Evolutionary conservation across 2,329 filamentous ascomycete genomes (phyloP).

Genomic region (Botryotinia convoluta): DNA sequence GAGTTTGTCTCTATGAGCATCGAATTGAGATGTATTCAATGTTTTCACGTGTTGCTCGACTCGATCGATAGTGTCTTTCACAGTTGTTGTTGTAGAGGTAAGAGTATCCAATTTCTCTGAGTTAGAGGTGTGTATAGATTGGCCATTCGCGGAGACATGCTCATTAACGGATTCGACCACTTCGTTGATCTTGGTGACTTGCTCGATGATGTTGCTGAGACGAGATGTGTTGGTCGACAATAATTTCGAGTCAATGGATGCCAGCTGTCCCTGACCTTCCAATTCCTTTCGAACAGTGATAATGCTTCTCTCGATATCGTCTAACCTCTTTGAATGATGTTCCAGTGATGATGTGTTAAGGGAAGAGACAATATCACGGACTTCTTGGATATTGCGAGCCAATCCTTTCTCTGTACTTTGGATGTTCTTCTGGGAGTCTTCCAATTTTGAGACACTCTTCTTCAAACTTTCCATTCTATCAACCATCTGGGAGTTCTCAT

Average conservation of each 20-base stretch:
- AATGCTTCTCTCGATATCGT: conserved; percentile 27
- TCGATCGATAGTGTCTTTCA: conserved; percentile 24
- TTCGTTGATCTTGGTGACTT: conserved; percentile 24
- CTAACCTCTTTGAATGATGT: conserved; percentile 22
- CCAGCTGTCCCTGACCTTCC: conserved; percentile 26
- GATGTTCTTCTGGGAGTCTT: conserved; percentile 21
- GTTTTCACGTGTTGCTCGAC: conserved; percentile 16
- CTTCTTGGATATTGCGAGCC: conserved; percentile 23
- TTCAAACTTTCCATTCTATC: conserved; percentile 23
- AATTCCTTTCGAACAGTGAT: conserved; percentile 26
- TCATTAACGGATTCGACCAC: conserved; percentile 25
- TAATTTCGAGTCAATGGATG: conserved; percentile 29
- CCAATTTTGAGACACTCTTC: conserved; percentile 25
- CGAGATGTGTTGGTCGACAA: conserved; percentile 26
- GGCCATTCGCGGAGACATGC: conserved; percentile 19
- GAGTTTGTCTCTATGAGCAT: conserved; percentile 19
- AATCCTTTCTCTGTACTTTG: conserved; percentile 23
- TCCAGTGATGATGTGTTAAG: conserved; percentile 27
- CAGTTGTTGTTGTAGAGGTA: conserved; percentile 20
- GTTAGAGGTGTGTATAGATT: conserved; percentile 6
- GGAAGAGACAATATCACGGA: conserved; percentile 26
- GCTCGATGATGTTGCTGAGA: conserved; percentile 24
- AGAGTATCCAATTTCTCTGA: conserved; percentile 24
- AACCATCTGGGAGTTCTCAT: conserved; percentile 22
- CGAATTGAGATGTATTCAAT: conserved; percentile 20